Conservation (phyloP, 176 grass and related monocot species). For the Hordeum marinum region DNA sequence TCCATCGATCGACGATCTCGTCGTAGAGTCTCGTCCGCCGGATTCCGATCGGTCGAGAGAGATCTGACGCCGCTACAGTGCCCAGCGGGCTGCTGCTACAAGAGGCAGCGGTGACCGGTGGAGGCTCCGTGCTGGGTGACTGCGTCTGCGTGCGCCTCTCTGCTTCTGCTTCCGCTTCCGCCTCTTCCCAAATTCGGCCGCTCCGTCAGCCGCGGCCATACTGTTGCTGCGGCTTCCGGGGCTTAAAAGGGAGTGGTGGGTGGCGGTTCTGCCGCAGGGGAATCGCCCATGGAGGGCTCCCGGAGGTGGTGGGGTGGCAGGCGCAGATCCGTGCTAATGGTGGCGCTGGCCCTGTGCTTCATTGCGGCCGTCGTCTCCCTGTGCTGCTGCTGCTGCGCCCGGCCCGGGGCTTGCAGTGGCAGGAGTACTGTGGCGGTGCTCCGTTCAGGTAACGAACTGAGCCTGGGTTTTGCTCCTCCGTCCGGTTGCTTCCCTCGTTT, state of each 20-base stretch:
- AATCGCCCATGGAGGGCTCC: conserved; percentile 34
- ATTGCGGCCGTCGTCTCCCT: conserved; percentile 25
- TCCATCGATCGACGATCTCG: neutral
- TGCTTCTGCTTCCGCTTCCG: neutral
- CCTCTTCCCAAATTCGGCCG: conserved; percentile 25
- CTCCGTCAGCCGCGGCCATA: conserved; percentile 9
- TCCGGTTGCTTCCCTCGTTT: neutral
- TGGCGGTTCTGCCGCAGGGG: neutral
- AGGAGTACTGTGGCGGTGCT: neutral
- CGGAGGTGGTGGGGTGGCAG: conserved; percentile 14
- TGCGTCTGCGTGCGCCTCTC: neutral
- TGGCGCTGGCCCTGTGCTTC: conserved; percentile 19
- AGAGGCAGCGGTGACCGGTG: neutral
- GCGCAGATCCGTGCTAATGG: conserved; percentile 20
- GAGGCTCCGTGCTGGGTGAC: neutral
- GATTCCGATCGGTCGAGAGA: conserved; percentile 7
- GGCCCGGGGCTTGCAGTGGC: neutral
- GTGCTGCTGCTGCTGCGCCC: conserved; percentile 29
- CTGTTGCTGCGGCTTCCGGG: neutral
- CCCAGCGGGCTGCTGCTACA: neutral
- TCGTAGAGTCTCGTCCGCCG: conserved; percentile 10
- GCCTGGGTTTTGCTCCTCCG: neutral
- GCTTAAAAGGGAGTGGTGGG: neutral
- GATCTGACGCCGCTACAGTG: conserved; percentile 37
- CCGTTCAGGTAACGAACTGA: conserved; percentile 35